Percentiles rank a stretch among this genome's conserved stretches.
Evolutionary conservation across 2,329 filamentous ascomycete species (phyloP).

Genomic region (Aspergillus ibericus): DNA sequence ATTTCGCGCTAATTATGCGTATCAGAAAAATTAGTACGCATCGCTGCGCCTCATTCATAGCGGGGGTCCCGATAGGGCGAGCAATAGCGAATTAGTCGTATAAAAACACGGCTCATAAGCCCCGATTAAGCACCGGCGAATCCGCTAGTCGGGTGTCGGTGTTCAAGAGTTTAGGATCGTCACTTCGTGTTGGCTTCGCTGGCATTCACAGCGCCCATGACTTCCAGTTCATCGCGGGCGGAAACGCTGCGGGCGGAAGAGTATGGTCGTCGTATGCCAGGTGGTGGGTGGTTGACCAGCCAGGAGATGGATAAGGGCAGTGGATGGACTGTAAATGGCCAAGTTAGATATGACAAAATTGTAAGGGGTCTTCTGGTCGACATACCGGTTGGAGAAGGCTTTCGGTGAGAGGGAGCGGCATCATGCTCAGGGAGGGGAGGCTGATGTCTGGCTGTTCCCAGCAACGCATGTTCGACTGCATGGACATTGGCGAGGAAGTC

Average conservation of each 20-base stretch:
- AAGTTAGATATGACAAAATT: constrained; percentile 13
- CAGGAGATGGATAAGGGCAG: constrained; percentile 41
- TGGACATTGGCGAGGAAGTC: constrained; percentile 35
- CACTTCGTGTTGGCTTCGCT: background rate
- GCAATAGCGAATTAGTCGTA: background rate
- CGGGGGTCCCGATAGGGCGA: background rate
- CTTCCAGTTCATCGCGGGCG: constrained; percentile 35
- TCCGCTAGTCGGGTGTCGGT: background rate
- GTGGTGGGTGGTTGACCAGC: constrained; percentile 41
- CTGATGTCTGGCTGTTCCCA: constrained; percentile 35
- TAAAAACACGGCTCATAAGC: constrained; percentile 1
- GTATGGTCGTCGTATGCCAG: constrained; percentile 40
- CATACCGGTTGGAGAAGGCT: constrained; percentile 41
- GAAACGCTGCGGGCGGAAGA: constrained; percentile 35
- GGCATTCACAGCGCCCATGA: constrained; percentile 23
- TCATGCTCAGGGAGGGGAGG: constrained; percentile 33
- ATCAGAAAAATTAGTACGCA: background rate
- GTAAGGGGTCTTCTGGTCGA: constrained; percentile 4
- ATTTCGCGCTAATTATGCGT: background rate
- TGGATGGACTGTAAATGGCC: constrained; percentile 33
- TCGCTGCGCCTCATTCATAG: background rate
- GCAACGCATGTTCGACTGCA: constrained; percentile 31
- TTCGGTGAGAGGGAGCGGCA: constrained; percentile 36
- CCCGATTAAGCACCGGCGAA: background rate
- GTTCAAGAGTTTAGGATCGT: background rate